phyloP scores from a whole-genome alignment of 2,329 filamentous ascomycete species.

The Fusarium nisikadoi region DNA sequence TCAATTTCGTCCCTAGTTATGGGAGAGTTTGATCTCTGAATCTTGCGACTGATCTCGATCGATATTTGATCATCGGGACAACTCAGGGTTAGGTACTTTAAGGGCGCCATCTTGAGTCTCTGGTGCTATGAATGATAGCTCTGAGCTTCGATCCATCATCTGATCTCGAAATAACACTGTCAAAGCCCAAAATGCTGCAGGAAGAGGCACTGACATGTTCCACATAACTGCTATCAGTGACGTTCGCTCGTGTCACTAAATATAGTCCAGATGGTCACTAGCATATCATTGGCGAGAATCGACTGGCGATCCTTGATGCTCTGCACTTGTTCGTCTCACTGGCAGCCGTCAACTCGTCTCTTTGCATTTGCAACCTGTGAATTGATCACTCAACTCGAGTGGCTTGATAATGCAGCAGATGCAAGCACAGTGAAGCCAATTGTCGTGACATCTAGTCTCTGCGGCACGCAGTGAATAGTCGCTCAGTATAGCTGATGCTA shows the following conservation, averaged over 20 bases:
- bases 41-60: neutral
- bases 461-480: conserved; percentile 11
- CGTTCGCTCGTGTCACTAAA: conserved; percentile 3
- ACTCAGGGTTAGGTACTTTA: neutral
- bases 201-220: neutral
- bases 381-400: conserved; percentile 29
- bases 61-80: neutral
- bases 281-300: conserved; percentile 25
- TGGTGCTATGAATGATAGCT: neutral
- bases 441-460: conserved; percentile 23
- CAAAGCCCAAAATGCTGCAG: neutral
- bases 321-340: conserved; percentile 22
- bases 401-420: conserved; percentile 22
- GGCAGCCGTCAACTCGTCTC: conserved; percentile 20
- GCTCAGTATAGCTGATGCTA: neutral
- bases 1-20: neutral
- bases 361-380: conserved; percentile 6
- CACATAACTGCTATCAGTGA: neutral
- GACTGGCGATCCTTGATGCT: conserved; percentile 18
- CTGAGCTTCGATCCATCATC: neutral
- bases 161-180: neutral
- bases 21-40: neutral
- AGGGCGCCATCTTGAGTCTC: neutral
- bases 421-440: conserved; percentile 26
- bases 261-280: conserved; percentile 12